Evolutionary conservation across 1,284 basidiomycete species (phyloP), one percentile per base, ranked within the genome.

Genomic region (Ceratobasidium theobromae): DNA sequence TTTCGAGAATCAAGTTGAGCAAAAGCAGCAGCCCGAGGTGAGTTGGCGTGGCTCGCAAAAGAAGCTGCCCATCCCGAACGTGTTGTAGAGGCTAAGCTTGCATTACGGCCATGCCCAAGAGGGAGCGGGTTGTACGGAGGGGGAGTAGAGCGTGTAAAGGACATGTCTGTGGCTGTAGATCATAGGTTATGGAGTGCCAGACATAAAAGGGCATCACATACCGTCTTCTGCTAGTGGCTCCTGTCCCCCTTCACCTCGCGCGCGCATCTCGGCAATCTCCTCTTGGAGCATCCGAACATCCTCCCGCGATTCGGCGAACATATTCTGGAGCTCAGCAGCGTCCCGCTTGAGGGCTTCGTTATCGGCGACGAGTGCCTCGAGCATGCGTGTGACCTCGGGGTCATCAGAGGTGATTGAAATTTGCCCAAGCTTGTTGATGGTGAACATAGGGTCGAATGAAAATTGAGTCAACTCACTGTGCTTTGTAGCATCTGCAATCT

Each of bases 291-390:
- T 73, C 64, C 86, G 83, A 5, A 87, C 75, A 69, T 93, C 90
- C 72, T 94, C 91, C n/a, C 91, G 82, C 0, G 89, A 82, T 54
- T 91, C 87, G 1, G 82, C 75, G 4, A 95, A 79, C 14, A 93
- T 76, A 62, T 82, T 82, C 67, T 89, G 86, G 40, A 95, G 76
- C 73, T 95, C 91, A 3, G 83, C 81, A 66, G 91, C 91, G 72
- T 93, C 91, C 32, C 84, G 85, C 75, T 91, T 91, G 67, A 95
- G 77, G 28, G 81, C 80, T 70, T 94, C 89, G 72, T 94, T 95
- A 72, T 92, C 88, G 30, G 86, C 84, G 8, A 94, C 91, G 14
- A 95, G 79, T 12, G 87, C 86, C 74, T 93, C 90, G 6, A 95
- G 78, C 4, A 93, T 84, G 66, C 82, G 80, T 33, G 81, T 84